These are phyloP conservation scores for Pinus tabuliformis DNA, from an alignment of 75 land plant genomes.

Conservation along the genomic window DNA sequence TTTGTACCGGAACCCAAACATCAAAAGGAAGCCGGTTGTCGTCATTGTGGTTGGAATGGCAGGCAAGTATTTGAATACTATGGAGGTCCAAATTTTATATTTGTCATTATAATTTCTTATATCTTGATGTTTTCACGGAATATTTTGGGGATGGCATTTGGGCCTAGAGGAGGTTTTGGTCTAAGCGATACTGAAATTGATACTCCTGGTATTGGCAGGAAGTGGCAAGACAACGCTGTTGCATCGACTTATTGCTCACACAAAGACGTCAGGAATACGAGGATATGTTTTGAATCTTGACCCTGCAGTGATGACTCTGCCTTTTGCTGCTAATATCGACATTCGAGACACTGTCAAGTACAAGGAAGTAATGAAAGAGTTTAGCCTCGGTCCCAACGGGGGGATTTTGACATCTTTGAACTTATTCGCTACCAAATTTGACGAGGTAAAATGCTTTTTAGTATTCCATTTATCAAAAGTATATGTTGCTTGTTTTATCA, in stretches of 20 bases:
- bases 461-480: no score
- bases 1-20: no score
- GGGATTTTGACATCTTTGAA: constrained; percentile 95
- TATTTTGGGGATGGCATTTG: neutral
- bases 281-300: constrained; percentile 96
- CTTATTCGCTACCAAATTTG: constrained; percentile 93
- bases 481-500: no score
- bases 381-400: constrained; percentile 97
- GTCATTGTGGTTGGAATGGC: constrained; percentile 97
- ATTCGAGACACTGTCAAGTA: constrained; percentile 96
- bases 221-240: constrained; percentile 97
- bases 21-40: constrained; percentile 79
- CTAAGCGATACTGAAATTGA: no score
- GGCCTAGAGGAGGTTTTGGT: neutral
- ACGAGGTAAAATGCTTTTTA: constrained; percentile 56
- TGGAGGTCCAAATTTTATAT: neutral
- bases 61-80: constrained; percentile 31
- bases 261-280: constrained; percentile 47
- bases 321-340: constrained; percentile 93
- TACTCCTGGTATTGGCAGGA: constrained; percentile 38
- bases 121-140: neutral
- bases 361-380: constrained; percentile 99
- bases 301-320: constrained; percentile 92
- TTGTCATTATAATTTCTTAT: neutral
- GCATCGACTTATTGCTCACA: constrained; percentile 75